Conservation (phyloP, 1,139 yeast genomes). For the Debaryomyces coudertii region DNA sequence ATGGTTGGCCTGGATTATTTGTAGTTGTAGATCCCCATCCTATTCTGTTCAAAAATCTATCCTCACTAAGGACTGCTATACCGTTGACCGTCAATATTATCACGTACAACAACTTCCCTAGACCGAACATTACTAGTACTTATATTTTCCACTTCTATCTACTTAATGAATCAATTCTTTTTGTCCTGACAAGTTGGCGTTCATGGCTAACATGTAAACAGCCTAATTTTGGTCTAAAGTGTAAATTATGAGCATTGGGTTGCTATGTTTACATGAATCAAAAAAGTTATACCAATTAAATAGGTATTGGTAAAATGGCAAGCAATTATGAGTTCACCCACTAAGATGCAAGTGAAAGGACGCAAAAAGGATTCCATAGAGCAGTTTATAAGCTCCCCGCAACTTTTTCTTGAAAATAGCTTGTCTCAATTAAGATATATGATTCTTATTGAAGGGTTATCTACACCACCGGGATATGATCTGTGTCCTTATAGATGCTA, state of each 20-base stretch:
- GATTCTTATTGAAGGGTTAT: constrained; percentile 78
- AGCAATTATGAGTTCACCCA: constrained; percentile 1
- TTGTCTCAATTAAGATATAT: constrained; percentile 78
- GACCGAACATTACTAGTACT: constrained; percentile 40
- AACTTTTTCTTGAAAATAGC: constrained; percentile 67
- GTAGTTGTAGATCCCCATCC: constrained; percentile 43
- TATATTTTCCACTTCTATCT: background rate
- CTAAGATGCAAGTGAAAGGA: constrained; percentile 28
- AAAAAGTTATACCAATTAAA: background rate
- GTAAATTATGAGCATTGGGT: constrained; percentile 3
- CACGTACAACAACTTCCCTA: constrained; percentile 48
- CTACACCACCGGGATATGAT: constrained; percentile 50
- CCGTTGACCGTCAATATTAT: constrained; percentile 46
- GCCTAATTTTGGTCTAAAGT: background rate
- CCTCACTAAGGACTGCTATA: constrained; percentile 51
- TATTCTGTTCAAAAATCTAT: constrained; percentile 48
- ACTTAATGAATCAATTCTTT: background rate
- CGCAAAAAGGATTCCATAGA: constrained; percentile 68
- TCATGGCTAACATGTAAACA: constrained; percentile 6
- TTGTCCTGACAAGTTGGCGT: constrained; percentile 3
- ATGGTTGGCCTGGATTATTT: constrained; percentile 25
- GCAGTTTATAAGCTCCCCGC: constrained; percentile 62
- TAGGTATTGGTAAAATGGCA: background rate
- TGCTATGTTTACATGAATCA: constrained; percentile 2
- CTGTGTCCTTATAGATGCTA: constrained; percentile 70